Evolutionary conservation across 345 rosid genomes (phyloP), one percentile per base, ranked within the genome.

Genomic region (Sisymbrium irio): DNA sequence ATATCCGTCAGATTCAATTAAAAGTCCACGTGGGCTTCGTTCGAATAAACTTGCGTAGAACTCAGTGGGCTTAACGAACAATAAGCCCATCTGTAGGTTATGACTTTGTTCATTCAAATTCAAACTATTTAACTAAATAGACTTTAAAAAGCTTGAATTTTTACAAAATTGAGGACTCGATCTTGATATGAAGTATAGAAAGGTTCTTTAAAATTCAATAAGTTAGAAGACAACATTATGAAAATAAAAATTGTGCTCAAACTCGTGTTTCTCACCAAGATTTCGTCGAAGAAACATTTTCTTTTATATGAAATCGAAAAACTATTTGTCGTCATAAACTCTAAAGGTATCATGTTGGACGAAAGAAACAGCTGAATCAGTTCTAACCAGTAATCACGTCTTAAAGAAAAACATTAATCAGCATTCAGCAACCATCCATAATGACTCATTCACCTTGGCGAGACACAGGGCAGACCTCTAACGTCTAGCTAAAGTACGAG

Each of bases 81-180:
- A 6, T 19, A 36, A 67, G 45, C 73, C 78, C 67, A 56, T 71
- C 36, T 7, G 3, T 69, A 59, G 28, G 46, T 64, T 44, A 35
- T n/a, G 9, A 12, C n/a, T 42, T 42, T 55, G 17, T 56, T 69
- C n/a, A 32, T 56, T 6, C 40, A 40, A 13, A 5, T 60, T 18
- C 20, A 39, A 11, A 4, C 17, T 33, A n/a, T 57, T 4, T 22
- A 37, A 36, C 44, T 5, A 56, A n/a, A n/a, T n/a, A n/a, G 41
- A 45, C 50, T 7, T 44, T 4, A 11, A 53, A 22, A 10, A 22
- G n/a, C 8, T 53, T 53, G 25, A 12, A 5, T 25, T 22, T 50
- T 10, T 22, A 4, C 9, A 5, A 22, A 50, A 10, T 11, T 33
- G 58, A 25, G 58, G 56, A 13, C n/a, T n/a, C n/a, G n/a, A n/a